These are phyloP conservation scores for Lojkania enalia DNA, from an alignment of 2,329 filamentous ascomycete genomes.

Conservation along the genomic window DNA sequence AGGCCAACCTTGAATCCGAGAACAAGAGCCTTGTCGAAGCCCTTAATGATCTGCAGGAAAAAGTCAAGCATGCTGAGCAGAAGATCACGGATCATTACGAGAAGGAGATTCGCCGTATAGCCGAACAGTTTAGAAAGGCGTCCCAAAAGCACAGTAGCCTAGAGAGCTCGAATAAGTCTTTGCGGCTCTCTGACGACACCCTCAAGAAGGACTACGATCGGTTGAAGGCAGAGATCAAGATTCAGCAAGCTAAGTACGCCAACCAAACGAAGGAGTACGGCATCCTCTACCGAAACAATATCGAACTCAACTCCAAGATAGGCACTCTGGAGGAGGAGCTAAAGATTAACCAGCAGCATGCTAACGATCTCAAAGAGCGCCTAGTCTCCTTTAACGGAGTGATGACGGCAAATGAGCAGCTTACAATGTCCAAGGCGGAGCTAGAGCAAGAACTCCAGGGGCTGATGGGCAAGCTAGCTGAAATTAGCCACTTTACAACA, in stretches of 20 bases:
- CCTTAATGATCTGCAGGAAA: conserved; percentile 17
- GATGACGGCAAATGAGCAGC: neutral
- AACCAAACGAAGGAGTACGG: conserved; percentile 27
- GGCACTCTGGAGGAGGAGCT: conserved; percentile 8
- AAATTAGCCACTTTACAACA: no score
- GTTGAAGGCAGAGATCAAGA: conserved; percentile 10
- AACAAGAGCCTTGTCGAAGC: conserved; percentile 20
- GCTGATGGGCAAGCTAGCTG: no score
- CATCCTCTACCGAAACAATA: conserved; percentile 8
- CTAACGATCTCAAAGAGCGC: neutral
- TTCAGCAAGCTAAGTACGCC: conserved; percentile 24
- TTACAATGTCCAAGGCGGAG: neutral
- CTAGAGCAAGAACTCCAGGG: no score
- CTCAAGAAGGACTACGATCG: conserved; percentile 24
- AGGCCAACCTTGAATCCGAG: conserved; percentile 22
- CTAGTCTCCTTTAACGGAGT: neutral
- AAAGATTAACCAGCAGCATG: neutral
- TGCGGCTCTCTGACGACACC: conserved; percentile 17
- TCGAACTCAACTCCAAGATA: conserved; percentile 19
- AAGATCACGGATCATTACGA: conserved; percentile 16
- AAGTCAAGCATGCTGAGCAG: conserved; percentile 13
- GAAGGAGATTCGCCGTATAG: conserved; percentile 20
- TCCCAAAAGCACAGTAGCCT: conserved; percentile 22
- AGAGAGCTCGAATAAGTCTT: conserved; percentile 14
- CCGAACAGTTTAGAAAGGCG: conserved; percentile 24